A percentile compares a stretch with the other conserved stretches of the same genome.
phyloP scores from a whole-genome alignment of 140 eudicot species.

The Cichorium intybus region DNA sequence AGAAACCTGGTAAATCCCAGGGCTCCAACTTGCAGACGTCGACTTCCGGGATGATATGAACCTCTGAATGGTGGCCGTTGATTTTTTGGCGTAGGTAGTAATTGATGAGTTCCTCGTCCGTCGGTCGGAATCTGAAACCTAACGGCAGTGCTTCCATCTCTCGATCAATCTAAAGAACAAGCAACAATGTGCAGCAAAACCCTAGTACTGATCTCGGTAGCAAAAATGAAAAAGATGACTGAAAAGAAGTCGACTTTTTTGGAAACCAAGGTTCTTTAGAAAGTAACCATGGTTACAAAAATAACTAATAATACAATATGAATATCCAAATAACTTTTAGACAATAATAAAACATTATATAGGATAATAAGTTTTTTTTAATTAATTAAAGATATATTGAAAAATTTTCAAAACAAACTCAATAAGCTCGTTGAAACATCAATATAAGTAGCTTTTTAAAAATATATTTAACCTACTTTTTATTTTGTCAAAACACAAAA shows the following conservation, averaged over 20 bases:
- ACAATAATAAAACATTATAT: no score
- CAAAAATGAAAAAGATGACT: constrained; percentile 27
- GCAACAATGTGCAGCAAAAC: constrained; percentile 1
- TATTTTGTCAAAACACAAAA: no score
- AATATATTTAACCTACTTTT: no score
- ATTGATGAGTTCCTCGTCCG: constrained; percentile 66
- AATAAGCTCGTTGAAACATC: no score
- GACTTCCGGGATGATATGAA: constrained; percentile 66
- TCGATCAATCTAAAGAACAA: not conserved
- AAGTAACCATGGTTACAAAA: constrained; percentile 24
- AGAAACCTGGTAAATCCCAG: constrained; percentile 80
- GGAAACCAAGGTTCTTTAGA: constrained; percentile 23
- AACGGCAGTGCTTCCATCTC: constrained; percentile 53
- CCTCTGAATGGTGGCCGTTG: constrained; percentile 64
- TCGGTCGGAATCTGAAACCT: constrained; percentile 77
- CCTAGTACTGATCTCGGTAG: constrained; percentile 4
- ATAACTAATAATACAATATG: no score
- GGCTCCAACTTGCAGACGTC: constrained; percentile 89
- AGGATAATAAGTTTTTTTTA: no score
- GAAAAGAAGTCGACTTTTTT: constrained; percentile 29
- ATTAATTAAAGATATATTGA: no score
- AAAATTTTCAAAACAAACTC: no score
- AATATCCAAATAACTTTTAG: no score
- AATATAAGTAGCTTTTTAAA: no score
- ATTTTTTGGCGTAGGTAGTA: constrained; percentile 70